Conservation (phyloP, 1,284 basidiomycete genomes). For the Irpex sp. region DNA sequence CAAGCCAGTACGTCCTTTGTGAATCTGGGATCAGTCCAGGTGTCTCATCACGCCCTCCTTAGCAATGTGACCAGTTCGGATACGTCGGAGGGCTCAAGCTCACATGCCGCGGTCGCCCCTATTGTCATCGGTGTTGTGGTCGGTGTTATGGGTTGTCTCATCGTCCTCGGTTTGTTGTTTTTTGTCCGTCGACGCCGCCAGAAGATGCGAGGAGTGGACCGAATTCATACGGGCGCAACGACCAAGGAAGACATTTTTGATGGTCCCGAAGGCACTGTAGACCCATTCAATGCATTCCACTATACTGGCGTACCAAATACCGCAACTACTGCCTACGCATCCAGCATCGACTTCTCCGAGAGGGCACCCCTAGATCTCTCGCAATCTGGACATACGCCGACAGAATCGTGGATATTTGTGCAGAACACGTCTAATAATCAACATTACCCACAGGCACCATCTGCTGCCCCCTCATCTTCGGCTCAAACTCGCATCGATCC, state of each 20-base stretch:
- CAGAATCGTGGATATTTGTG: background rate
- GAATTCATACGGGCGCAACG: background rate
- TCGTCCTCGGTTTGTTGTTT: background rate
- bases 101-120: background rate
- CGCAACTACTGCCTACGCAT: background rate
- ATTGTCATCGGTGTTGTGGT: conserved; percentile 2
- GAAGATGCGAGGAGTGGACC: background rate
- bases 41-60: background rate
- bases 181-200: conserved; percentile 4
- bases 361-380: background rate
- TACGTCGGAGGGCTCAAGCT: background rate
- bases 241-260: background rate
- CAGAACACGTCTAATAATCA: background rate
- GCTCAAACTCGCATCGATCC: background rate
- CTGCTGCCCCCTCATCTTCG: too few species aligned
- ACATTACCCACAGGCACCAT: background rate
- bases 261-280: background rate
- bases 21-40: background rate
- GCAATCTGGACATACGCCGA: background rate
- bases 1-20: background rate
- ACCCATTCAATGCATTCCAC: background rate
- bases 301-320: background rate
- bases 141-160: background rate
- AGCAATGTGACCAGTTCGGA: background rate
- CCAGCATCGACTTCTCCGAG: background rate